Evolutionary conservation across 2,329 filamentous ascomycete genomes (phyloP).

Genomic region (Emmonsiellopsis sp.): DNA sequence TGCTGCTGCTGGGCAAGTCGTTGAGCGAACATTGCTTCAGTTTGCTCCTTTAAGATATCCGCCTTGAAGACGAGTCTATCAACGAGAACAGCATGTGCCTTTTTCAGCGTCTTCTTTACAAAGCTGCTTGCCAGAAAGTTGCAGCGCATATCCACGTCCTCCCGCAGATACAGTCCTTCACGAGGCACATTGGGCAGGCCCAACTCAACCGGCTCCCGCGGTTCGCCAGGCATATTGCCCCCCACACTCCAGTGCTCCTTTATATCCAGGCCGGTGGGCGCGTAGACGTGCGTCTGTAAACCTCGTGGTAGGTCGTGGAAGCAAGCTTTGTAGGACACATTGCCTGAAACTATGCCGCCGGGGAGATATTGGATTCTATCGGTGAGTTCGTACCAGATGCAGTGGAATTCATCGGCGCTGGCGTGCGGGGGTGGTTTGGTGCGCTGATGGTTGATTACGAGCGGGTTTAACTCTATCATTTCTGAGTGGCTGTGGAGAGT

Average conservation of each 20-base stretch:
- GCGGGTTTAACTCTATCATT: conserved; percentile 83
- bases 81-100: conserved; percentile 62
- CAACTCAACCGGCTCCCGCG: conserved; percentile 54
- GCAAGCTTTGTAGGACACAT: conserved; percentile 69
- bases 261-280: conserved; percentile 72
- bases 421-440: conserved; percentile 61
- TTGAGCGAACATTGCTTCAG: conserved; percentile 10
- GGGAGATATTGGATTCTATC: conserved; percentile 71
- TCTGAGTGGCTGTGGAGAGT: conserved; percentile 69
- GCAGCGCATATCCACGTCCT: conserved; percentile 77
- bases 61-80: conserved; percentile 51
- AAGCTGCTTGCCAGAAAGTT: conserved; percentile 67
- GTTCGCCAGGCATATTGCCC: conserved; percentile 63
- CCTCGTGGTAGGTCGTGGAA: conserved; percentile 68
- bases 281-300: conserved; percentile 74
- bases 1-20: not conserved
- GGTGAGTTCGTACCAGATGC: conserved; percentile 69
- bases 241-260: conserved; percentile 68
- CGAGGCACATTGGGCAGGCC: conserved; percentile 53
- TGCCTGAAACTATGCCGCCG: conserved; percentile 53
- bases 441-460: conserved; percentile 62
- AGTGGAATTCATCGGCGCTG: conserved; percentile 60
- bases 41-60: conserved; percentile 27
- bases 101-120: conserved; percentile 74
- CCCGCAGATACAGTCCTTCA: conserved; percentile 68